A percentile compares a stretch with the other conserved stretches of the same genome.
phyloP scores from a whole-genome alignment of 2,329 filamentous ascomycete genomes.

The Hymenoscyphus scutula region DNA sequence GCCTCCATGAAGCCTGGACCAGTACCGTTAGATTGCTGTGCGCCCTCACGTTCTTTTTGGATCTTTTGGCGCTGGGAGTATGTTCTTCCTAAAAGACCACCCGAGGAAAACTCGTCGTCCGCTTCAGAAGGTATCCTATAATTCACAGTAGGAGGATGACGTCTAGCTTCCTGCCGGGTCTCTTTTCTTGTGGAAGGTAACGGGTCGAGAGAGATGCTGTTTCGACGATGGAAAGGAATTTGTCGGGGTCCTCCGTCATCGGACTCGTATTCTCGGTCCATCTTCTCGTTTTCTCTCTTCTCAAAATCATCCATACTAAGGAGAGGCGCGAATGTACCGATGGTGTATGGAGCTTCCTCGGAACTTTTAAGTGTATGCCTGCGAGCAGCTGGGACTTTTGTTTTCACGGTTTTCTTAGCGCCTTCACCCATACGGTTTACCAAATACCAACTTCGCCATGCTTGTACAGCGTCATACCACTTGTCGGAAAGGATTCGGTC shows the following conservation, averaged over 20 bases:
- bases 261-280: conserved; percentile 24
- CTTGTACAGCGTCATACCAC: conserved; percentile 71
- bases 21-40: background rate
- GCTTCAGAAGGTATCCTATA: conserved; percentile 27
- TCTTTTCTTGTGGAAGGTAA: conserved; percentile 16
- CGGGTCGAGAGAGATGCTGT: conserved; percentile 22
- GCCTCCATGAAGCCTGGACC: conserved; percentile 26
- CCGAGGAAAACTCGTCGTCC: conserved; percentile 43
- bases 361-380: conserved; percentile 37
- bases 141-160: conserved; percentile 28
- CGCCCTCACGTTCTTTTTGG: conserved; percentile 26
- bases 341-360: conserved; percentile 56
- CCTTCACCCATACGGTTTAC: conserved; percentile 61
- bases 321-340: conserved; percentile 67
- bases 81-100: conserved; percentile 47
- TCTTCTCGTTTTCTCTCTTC: conserved; percentile 5
- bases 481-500: conserved; percentile 63
- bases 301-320: conserved; percentile 61
- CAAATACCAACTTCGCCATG: conserved; percentile 90
- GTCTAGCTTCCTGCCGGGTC: conserved; percentile 21
- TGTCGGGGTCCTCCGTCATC: conserved; percentile 33
- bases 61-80: conserved; percentile 48
- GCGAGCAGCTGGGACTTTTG: background rate
- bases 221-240: conserved; percentile 35
- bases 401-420: conserved; percentile 28